These are phyloP conservation scores for Fusarium kyushuense DNA, from an alignment of 2,329 filamentous ascomycete species.

Conservation along the genomic window DNA sequence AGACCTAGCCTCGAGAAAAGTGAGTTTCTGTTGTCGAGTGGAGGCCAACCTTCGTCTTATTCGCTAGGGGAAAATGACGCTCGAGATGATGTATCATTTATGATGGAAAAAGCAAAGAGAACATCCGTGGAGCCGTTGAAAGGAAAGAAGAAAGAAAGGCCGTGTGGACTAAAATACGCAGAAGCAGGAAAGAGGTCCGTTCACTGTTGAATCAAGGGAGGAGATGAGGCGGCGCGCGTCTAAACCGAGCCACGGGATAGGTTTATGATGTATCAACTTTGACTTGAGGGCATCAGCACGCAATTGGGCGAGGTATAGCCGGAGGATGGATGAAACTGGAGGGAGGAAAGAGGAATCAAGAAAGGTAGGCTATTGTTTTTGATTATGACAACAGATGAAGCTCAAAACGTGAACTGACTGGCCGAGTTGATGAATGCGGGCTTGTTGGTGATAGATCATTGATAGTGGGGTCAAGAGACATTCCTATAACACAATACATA, in stretches of 20 bases:
- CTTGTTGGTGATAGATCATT: constrained; percentile 22
- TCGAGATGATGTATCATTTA: constrained; percentile 36
- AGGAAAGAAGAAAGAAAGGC: background rate
- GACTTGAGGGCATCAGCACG: background rate
- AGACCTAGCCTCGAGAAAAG: background rate
- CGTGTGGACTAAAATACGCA: background rate
- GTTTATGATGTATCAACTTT: constrained; percentile 40
- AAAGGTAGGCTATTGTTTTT: background rate
- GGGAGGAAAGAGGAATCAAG: background rate
- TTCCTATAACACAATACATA: background rate
- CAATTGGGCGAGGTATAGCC: background rate
- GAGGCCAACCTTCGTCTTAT: constrained; percentile 16
- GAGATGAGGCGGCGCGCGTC: constrained; percentile 11
- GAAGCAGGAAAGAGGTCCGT: constrained; percentile 2
- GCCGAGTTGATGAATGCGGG: background rate
- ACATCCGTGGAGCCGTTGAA: constrained; percentile 24
- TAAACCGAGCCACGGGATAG: constrained; percentile 25
- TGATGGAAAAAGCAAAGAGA: constrained; percentile 11
- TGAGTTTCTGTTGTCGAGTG: constrained; percentile 3
- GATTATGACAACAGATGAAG: background rate
- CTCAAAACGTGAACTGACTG: background rate
- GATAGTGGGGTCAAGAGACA: constrained; percentile 16
- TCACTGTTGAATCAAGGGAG: constrained; percentile 8
- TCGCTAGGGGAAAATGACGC: constrained; percentile 20
- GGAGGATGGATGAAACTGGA: background rate